Percentiles rank a stretch among this genome's conserved stretches.
Conservation (phyloP, 176 grass and related monocot species). For the Carex pumila region DNA sequence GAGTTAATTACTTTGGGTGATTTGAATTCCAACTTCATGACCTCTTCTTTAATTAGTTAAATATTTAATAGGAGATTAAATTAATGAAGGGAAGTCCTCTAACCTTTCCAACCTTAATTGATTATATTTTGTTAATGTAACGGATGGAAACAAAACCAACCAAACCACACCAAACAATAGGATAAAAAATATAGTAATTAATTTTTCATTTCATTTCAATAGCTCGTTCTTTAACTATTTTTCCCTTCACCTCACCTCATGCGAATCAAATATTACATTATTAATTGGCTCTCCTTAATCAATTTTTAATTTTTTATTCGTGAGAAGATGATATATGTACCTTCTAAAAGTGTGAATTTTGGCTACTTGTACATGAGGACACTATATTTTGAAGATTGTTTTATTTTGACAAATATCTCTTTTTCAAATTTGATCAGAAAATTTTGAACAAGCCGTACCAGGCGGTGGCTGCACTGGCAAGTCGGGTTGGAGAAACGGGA, state of each 20-base stretch:
- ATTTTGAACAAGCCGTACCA: background rate
- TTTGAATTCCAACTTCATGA: too few species aligned
- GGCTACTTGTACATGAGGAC: too few species aligned
- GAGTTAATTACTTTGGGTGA: too few species aligned
- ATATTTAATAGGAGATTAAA: background rate
- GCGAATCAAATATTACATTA: background rate
- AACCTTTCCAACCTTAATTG: background rate
- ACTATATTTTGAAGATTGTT: background rate
- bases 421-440: background rate
- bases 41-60: background rate
- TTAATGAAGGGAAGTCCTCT: background rate
- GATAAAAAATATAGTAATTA: background rate
- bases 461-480: background rate
- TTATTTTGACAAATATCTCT: background rate
- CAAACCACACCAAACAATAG: background rate
- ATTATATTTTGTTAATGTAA: background rate
- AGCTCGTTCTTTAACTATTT: background rate
- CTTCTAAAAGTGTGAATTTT: too few species aligned
- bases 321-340: too few species aligned
- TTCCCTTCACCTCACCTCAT: background rate
- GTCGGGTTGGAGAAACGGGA: constrained; percentile 75
- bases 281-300: background rate
- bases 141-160: background rate
- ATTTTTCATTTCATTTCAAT: background rate
- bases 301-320: too few species aligned